phyloP scores from a whole-genome alignment of 768 basidiomycete genomes.

The Heimioporus sp. region DNA sequence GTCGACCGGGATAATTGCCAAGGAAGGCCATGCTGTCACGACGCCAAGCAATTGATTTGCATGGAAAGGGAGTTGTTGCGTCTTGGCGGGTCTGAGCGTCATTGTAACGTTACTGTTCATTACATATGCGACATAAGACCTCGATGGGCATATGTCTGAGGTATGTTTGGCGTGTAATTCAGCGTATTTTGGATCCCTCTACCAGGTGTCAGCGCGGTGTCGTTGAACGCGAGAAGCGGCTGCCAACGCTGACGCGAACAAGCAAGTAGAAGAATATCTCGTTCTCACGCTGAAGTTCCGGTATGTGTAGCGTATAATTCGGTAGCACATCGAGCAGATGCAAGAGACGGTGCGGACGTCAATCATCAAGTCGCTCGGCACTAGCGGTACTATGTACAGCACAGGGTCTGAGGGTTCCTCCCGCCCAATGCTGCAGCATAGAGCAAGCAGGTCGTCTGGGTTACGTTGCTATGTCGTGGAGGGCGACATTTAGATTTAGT shows the following conservation, averaged over 20 bases:
- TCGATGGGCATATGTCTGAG: constrained; percentile 22
- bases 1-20: constrained; percentile 64
- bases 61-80: constrained; percentile 50
- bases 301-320: constrained; percentile 61
- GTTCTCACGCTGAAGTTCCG: no score
- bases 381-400: constrained; percentile 48
- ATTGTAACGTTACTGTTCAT: constrained; percentile 45
- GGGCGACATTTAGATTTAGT: background rate
- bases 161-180: constrained; percentile 70
- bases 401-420: constrained; percentile 53
- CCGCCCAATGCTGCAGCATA: constrained; percentile 50
- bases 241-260: constrained; percentile 87
- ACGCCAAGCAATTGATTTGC: constrained; percentile 57
- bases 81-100: constrained; percentile 67
- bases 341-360: constrained; percentile 70
- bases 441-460: constrained; percentile 43
- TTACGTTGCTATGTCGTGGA: constrained; percentile 51
- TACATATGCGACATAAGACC: background rate
- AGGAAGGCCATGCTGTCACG: constrained; percentile 75
- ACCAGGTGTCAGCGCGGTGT: constrained; percentile 66
- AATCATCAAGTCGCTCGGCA: constrained; percentile 53
- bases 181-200: constrained; percentile 69
- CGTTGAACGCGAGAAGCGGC: constrained; percentile 74
- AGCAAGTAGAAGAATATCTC: constrained; percentile 33
- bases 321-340: constrained; percentile 79